These are phyloP conservation scores for Tricholoma terreum DNA, from an alignment of 768 basidiomycete genomes.

Conservation along the genomic window DNA sequence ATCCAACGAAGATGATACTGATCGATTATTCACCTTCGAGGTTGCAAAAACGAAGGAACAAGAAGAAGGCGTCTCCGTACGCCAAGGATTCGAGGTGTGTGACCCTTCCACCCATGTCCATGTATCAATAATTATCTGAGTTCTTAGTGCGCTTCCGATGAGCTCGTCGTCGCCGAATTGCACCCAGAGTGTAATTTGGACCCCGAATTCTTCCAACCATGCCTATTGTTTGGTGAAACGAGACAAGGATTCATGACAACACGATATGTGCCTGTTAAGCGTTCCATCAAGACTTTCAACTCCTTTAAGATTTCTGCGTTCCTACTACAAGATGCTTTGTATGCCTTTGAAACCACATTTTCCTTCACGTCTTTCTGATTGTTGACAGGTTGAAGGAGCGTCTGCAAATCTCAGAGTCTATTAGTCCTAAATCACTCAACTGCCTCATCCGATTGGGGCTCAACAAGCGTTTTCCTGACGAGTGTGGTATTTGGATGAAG, in stretches of 20 bases:
- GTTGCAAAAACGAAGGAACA: slow-evolving; percentile 56
- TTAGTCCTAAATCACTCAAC: background rate
- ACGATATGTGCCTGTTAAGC: background rate
- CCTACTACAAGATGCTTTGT: background rate
- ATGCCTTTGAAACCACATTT: background rate
- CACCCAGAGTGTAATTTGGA: background rate
- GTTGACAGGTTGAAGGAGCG: background rate
- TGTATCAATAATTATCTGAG: background rate
- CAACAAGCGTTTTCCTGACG: background rate
- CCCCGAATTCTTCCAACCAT: slow-evolving; percentile 17
- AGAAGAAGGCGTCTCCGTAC: slow-evolving; percentile 44
- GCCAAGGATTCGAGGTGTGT: slow-evolving; percentile 45
- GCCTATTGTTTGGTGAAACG: slow-evolving; percentile 38
- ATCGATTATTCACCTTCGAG: slow-evolving; percentile 51
- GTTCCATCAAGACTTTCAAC: background rate
- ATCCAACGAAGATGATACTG: slow-evolving; percentile 37
- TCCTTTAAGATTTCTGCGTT: background rate
- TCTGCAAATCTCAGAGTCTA: background rate
- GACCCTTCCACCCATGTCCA: slow-evolving; percentile 4
- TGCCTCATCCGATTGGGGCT: background rate
- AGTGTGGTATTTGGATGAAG: background rate
- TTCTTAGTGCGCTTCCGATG: background rate
- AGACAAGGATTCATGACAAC: slow-evolving; percentile 38
- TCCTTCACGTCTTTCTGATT: background rate
- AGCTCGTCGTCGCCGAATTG: background rate